A percentile compares a stretch with the other conserved stretches of the same genome.
phyloP scores from a whole-genome alignment of 345 rosid genomes.

The Firmiana major region DNA sequence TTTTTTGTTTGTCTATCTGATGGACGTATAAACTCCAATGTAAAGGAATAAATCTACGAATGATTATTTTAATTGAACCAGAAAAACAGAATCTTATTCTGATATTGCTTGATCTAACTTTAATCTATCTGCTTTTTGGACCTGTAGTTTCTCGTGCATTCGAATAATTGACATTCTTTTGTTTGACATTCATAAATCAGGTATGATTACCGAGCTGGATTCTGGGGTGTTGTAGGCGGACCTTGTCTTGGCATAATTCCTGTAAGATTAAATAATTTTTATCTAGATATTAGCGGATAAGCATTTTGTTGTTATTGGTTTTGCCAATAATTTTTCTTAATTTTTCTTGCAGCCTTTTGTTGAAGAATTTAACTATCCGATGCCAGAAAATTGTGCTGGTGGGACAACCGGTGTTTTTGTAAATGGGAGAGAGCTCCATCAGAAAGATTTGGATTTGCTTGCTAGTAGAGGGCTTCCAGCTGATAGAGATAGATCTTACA shows the following conservation, averaged over 20 bases:
- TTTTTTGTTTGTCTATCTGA: background rate
- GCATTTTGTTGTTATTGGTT: background rate
- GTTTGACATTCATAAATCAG: slow-evolving; percentile 36
- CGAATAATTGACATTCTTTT: background rate
- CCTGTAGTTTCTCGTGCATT: background rate
- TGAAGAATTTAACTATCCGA: slow-evolving; percentile 74
- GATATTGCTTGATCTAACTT: background rate
- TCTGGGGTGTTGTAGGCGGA: slow-evolving; percentile 83
- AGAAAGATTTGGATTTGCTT: slow-evolving; percentile 76
- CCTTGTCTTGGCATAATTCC: slow-evolving; percentile 87
- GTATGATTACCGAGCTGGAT: slow-evolving; percentile 91
- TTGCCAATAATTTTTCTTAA: background rate
- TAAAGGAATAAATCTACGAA: background rate
- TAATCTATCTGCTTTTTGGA: background rate
- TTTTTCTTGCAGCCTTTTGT: slow-evolving; percentile 63
- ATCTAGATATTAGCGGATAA: background rate
- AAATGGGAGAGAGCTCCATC: slow-evolving; percentile 88
- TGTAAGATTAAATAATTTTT: slow-evolving; percentile 44
- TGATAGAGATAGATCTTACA: slow-evolving; percentile 61
- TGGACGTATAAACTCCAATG: background rate
- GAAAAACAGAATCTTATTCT: background rate
- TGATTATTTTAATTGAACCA: background rate
- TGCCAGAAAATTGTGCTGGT: slow-evolving; percentile 76
- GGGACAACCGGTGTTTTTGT: slow-evolving; percentile 75
- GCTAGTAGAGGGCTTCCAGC: slow-evolving; percentile 69